Evolutionary conservation across 345 rosid species (phyloP).

Genomic region (Aethionema arabicum): DNA sequence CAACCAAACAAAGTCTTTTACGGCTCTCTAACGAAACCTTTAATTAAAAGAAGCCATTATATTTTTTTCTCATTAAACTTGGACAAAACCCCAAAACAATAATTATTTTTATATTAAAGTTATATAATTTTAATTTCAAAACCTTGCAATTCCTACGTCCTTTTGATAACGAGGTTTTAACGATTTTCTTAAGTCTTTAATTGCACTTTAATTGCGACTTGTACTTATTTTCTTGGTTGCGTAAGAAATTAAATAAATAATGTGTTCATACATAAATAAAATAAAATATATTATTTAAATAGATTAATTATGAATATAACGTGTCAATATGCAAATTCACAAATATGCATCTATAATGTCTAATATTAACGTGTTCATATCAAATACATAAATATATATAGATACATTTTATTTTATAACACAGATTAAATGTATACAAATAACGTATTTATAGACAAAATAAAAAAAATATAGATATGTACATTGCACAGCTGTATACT

Average conservation of each 20-base stretch:
- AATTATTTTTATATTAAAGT: slow-evolving; percentile 1
- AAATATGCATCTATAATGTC: no score
- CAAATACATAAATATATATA: no score
- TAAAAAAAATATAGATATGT: no score
- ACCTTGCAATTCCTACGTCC: slow-evolving; percentile 23
- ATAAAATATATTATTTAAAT: background rate
- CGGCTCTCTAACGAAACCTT: slow-evolving; percentile 35
- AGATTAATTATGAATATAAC: background rate
- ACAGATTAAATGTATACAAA: no score
- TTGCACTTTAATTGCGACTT: slow-evolving; percentile 18
- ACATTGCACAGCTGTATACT: no score
- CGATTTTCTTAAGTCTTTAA: slow-evolving; percentile 23
- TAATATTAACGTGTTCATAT: no score
- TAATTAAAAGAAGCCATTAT: slow-evolving; percentile 28
- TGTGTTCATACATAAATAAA: background rate
- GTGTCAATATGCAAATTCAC: no score
- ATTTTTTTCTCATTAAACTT: slow-evolving; percentile 9
- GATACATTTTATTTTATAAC: no score
- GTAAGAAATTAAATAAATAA: slow-evolving; percentile 13
- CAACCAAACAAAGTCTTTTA: slow-evolving; percentile 31
- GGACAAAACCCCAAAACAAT: slow-evolving; percentile 7
- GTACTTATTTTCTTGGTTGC: slow-evolving; percentile 25
- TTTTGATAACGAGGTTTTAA: slow-evolving; percentile 41
- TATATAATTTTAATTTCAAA: slow-evolving; percentile 16
- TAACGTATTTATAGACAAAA: no score